Base-by-base conservation (phyloP, 192 early-diverging fungal species). In the Backusella psychrophila region DNA sequence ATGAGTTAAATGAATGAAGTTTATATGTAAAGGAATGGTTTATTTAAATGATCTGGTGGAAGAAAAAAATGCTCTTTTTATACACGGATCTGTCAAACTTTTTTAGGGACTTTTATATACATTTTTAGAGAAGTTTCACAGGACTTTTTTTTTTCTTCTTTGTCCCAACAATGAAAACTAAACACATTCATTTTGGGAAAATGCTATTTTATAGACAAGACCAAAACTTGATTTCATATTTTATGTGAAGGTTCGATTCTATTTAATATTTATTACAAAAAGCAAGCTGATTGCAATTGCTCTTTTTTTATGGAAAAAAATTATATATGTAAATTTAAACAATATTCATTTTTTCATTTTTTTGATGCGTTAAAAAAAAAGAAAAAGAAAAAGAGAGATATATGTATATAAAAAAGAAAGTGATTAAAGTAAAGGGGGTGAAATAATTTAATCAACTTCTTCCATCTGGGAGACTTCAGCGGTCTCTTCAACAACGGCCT, bases 381-480 rank as follows among this genome's bases (percentile, higher is more conserved):
- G 12, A 39, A 33, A 39, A 33, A 39, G 36, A 39, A 69, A 69
- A 17, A 49, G 44, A 49, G 15, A 49, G n/a, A 49, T 49, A 49
- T 49, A 49, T 49, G 46, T 36, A 69, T 34, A 33, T 34, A 69
- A 33, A 36, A 38, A 71, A 71, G 38, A n/a, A 71, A 71, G 5
- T 15, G 38, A 71, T 39, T 23, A 23, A 21, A 71, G 42, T 17
- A 9, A 23, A 63, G 56, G 26, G 56, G 56, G n/a, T 73, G 15
- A 68, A 21, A 15, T 56, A 35, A 71, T 80, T 84, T 91, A 91
- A 81, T 91, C 90, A 34, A 90, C 88, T 83, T 91, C 89, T 84
- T 91, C 90, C 90, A 90, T 91, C 80, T 87, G 87, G 69, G 88
- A 89, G 71, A 85, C 85, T 66, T 83, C 85, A 73, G 85, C 84